Evolutionary conservation across 352 stramenopile species (phyloP).

Genomic region (Globisporangium polare): DNA sequence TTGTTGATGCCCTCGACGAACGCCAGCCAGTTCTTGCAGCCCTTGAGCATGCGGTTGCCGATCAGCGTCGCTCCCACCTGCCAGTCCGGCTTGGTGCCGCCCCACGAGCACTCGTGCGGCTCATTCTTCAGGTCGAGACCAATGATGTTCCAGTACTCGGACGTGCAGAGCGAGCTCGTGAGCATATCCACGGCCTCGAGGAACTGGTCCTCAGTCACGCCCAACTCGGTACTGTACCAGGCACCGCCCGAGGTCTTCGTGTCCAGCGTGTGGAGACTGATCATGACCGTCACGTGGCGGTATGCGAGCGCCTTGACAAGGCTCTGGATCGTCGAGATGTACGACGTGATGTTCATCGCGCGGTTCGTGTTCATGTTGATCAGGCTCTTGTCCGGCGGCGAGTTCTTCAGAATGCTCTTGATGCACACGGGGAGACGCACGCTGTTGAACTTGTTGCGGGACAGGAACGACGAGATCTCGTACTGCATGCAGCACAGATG

Average conservation of each 20-base stretch:
- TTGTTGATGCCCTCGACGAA: conserved; percentile 67
- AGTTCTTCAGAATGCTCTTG: conserved; percentile 45
- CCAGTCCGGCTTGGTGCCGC: conserved; percentile 34
- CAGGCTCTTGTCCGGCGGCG: conserved; percentile 33
- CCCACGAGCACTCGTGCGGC: conserved; percentile 56
- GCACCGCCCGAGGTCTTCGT: conserved; percentile 39
- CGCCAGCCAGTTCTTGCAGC: conserved; percentile 57
- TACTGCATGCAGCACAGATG: conserved; percentile 27
- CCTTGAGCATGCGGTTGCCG: conserved; percentile 57
- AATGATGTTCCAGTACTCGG: conserved; percentile 67
- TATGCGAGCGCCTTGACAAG: conserved; percentile 59
- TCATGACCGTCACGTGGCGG: conserved; percentile 59
- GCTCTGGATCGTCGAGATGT: conserved; percentile 58
- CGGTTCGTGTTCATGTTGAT: conserved; percentile 72
- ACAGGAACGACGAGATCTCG: conserved; percentile 55
- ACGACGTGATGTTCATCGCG: conserved; percentile 58
- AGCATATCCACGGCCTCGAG: conserved; percentile 46
- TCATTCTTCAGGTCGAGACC: conserved; percentile 77
- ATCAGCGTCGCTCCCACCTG: conserved; percentile 54
- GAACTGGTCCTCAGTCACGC: conserved; percentile 54
- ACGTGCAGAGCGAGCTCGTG: conserved; percentile 48
- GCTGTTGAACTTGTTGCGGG: conserved; percentile 72
- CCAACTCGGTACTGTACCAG: conserved; percentile 51
- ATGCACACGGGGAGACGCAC: conserved; percentile 60
- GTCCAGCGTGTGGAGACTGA: conserved; percentile 64